Percentiles rank a stretch among this genome's conserved stretches.
phyloP scores from a whole-genome alignment of 2,329 filamentous ascomycete species.

The Stenocarpella maydis region DNA sequence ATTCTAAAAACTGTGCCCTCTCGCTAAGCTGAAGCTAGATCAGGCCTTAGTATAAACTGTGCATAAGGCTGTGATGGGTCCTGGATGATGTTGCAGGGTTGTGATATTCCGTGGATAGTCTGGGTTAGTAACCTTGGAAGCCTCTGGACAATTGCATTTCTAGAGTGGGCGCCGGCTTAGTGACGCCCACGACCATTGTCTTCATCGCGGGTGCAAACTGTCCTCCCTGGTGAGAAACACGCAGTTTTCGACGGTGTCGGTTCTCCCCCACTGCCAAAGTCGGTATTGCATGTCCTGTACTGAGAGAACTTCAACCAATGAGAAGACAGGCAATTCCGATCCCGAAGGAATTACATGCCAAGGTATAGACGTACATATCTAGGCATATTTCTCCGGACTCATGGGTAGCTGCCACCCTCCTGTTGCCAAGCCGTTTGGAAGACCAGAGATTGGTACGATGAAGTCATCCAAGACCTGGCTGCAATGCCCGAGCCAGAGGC shows the following conservation, averaged over 20 bases:
- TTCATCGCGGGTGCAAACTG: background rate
- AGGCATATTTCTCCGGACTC: background rate
- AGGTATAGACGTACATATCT: background rate
- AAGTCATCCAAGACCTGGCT: background rate
- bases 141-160: background rate
- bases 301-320: background rate
- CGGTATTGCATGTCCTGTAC: background rate
- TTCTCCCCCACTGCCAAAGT: background rate
- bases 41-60: background rate
- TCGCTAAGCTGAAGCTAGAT: background rate
- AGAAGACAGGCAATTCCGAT: background rate
- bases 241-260: background rate
- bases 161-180: background rate
- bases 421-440: background rate
- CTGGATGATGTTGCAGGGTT: background rate
- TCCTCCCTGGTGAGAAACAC: background rate
- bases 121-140: background rate
- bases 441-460: background rate
- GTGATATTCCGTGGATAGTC: slow-evolving; percentile 3
- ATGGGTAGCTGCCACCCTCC: background rate
- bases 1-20: background rate
- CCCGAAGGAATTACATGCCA: background rate
- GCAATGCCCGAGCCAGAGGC: background rate
- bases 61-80: background rate
- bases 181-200: background rate